Evolutionary conservation across 805 yeast species (phyloP).

Genomic region (Cyberlindnera veronae): DNA sequence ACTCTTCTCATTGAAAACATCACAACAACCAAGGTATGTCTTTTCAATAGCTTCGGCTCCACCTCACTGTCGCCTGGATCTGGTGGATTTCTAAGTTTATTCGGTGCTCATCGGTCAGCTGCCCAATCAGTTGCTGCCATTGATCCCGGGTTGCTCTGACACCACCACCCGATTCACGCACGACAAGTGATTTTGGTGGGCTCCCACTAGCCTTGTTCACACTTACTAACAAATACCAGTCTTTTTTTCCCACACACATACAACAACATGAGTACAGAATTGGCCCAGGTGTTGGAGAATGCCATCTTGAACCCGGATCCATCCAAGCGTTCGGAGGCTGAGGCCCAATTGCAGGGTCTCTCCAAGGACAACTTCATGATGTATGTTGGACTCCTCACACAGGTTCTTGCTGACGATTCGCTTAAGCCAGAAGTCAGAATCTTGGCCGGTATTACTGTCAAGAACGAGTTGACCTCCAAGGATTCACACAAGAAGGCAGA

Average conservation of each 20-base stretch:
- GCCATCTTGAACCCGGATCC: constrained; percentile 73
- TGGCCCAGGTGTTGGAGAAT: constrained; percentile 59
- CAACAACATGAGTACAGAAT: constrained; percentile 11
- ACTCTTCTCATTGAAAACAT: too few species aligned
- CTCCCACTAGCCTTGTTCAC: too few species aligned
- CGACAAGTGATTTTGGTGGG: too few species aligned
- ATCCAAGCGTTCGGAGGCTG: constrained; percentile 69
- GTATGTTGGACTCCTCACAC: constrained; percentile 66
- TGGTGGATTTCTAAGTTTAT: too few species aligned
- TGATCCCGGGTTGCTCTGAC: too few species aligned
- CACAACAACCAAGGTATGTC: too few species aligned
- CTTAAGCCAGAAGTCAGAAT: constrained; percentile 79
- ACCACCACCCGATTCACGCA: too few species aligned
- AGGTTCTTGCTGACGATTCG: constrained; percentile 62
- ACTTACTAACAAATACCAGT: background rate
- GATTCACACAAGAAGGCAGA: constrained; percentile 55
- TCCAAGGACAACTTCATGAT: constrained; percentile 75
- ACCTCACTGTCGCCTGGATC: too few species aligned
- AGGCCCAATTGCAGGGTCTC: constrained; percentile 64
- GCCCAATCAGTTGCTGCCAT: too few species aligned
- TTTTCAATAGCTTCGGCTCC: too few species aligned
- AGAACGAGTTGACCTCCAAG: constrained; percentile 85
- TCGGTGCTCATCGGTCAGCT: too few species aligned
- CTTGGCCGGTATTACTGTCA: constrained; percentile 83
- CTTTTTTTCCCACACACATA: background rate